These are phyloP conservation scores for Barnettozyma vustinii DNA, from an alignment of 805 yeast species.

Conservation along the genomic window DNA sequence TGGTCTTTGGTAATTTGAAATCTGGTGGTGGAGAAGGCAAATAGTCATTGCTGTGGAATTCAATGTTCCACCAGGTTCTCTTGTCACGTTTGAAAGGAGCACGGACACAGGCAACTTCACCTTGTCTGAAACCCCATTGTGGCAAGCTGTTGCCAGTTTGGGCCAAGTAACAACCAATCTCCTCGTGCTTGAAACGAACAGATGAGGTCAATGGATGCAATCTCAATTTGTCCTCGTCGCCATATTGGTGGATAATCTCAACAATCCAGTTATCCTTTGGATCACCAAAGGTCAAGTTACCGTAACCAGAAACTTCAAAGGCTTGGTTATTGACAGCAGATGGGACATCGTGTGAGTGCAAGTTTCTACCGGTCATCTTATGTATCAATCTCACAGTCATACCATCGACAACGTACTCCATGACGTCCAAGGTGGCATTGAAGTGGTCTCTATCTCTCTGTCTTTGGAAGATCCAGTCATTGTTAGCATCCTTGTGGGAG, in stretches of 20 bases:
- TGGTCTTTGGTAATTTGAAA: slow-evolving; percentile 67
- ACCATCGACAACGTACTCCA: slow-evolving; percentile 46
- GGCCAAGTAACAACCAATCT: slow-evolving; percentile 76
- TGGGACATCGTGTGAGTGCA: slow-evolving; percentile 76
- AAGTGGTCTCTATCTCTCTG: slow-evolving; percentile 34
- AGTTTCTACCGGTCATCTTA: slow-evolving; percentile 59
- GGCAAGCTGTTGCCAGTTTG: slow-evolving; percentile 82
- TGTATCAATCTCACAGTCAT: slow-evolving; percentile 70
- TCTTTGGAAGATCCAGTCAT: slow-evolving; percentile 71
- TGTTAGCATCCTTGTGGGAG: slow-evolving; percentile 82
- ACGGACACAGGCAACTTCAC: slow-evolving; percentile 82
- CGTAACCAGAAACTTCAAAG: slow-evolving; percentile 82
- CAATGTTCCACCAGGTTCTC: slow-evolving; percentile 87
- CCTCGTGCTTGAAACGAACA: slow-evolving; percentile 66
- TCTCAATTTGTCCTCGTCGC: slow-evolving; percentile 43
- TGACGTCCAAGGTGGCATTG: slow-evolving; percentile 20
- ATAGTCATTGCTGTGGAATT: slow-evolving; percentile 54
- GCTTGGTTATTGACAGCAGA: slow-evolving; percentile 66
- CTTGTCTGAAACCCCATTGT: slow-evolving; percentile 97
- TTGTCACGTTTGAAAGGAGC: slow-evolving; percentile 67
- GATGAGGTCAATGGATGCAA: slow-evolving; percentile 82
- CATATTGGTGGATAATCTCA: slow-evolving; percentile 59
- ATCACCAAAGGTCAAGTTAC: slow-evolving; percentile 61
- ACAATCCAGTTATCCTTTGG: slow-evolving; percentile 71
- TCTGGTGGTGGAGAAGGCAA: slow-evolving; percentile 57